Base-by-base conservation (phyloP, 306 rosid species). In the Fagus sylvatica region DNA sequence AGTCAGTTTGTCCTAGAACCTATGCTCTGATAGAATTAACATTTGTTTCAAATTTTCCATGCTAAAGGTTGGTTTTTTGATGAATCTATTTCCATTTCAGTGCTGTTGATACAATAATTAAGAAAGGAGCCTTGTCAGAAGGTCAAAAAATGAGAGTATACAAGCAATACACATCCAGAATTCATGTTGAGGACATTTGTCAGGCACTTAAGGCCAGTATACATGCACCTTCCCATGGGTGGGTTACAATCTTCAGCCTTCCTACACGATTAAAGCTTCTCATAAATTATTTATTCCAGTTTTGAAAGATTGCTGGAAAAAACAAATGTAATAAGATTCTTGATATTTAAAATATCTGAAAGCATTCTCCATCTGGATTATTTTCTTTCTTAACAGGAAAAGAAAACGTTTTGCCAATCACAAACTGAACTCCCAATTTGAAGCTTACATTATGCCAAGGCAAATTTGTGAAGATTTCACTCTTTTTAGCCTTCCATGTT, bases 171-270 rank as follows among this genome's bases (percentile, higher is more conserved):
- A 92, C 97, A 5, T 87, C 98, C 32, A 84, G 98, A 82, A 80
- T 90, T 85, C 95, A 92, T 78, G 96, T 95, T 40, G 89, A 87
- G 54, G 98, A 95, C 80, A 87, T 95, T 78, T 91, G 92, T 66
- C 96, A 86, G 82, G 97, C 98, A 39, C 85, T 95, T n/a, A 76
- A 74, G 73, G 90, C 98, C 76, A 71, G 91, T 74, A 77, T 88
- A 28, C 30, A 62, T 9, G 48, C 81, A 51, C 79, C 88, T 78
- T 74, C 86, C 28, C 76, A 59, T 48, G 68, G 90, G 97, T 87
- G 48, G 71, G 84, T 79, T 79, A 65, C 16, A 37, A 36, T 28
- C 72, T 54, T 51, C 61, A 48, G 15, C 36, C 53, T 71, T 62
- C 71, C 33, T n/a, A 39, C 1, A 66, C 10, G 3, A 12, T 39